Evolutionary conservation across 345 rosid species (phyloP).

Genomic region (Fremontodendron californicum): DNA sequence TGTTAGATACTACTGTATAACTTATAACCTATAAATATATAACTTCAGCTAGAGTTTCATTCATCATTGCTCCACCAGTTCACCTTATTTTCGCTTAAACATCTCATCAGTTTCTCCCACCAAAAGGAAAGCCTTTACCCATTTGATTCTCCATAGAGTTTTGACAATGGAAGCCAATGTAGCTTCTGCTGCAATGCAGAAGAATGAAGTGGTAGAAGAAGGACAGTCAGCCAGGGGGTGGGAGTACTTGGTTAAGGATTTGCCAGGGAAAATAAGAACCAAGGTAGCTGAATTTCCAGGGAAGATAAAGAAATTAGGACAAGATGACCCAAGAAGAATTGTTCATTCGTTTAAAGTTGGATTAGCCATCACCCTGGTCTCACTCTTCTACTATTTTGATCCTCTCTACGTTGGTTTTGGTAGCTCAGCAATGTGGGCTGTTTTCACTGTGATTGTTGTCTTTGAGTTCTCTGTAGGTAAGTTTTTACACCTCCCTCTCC

Average conservation of each 20-base stretch:
- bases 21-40: background rate
- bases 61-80: background rate
- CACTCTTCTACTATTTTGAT: conserved; percentile 52
- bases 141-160: background rate
- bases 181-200: background rate
- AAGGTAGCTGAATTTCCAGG: conserved; percentile 21
- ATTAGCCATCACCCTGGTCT: conserved; percentile 59
- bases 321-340: conserved; percentile 70
- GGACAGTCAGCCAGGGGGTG: background rate
- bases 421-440: conserved; percentile 76
- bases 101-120: background rate
- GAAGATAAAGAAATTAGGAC: conserved; percentile 37
- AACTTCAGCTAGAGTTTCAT: background rate
- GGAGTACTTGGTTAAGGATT: conserved; percentile 12
- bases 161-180: background rate
- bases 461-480: conserved; percentile 78
- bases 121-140: background rate
- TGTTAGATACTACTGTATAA: background rate
- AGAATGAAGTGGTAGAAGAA: background rate
- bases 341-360: conserved; percentile 74
- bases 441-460: conserved; percentile 79
- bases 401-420: conserved; percentile 66
- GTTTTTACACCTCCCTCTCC: background rate
- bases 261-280: conserved; percentile 14
- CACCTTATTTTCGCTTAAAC: background rate